A percentile compares a stretch with the other conserved stretches of the same genome.
phyloP scores from a whole-genome alignment of 2,329 filamentous ascomycete species.

The Huntiella savannae region DNA sequence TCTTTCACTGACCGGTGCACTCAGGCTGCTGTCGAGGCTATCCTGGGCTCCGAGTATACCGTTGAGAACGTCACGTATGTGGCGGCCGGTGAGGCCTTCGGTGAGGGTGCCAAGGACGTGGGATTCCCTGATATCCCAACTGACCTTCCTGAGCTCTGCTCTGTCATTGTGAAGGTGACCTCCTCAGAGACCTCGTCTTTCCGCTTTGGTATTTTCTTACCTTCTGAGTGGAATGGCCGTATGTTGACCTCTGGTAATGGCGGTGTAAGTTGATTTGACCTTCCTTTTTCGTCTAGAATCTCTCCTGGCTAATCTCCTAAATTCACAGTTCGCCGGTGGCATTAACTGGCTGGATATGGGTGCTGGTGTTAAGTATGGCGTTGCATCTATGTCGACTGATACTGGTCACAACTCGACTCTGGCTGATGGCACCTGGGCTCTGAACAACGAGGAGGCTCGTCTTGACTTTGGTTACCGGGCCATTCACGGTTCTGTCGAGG shows the following conservation, averaged over 20 bases:
- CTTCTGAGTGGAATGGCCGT: conserved; percentile 17
- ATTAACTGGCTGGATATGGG: conserved; percentile 18
- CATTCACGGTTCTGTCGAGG: conserved; percentile 28
- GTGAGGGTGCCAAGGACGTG: conserved; percentile 14
- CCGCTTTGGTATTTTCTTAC: conserved; percentile 19
- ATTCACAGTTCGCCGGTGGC: conserved; percentile 15
- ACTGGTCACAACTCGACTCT: conserved; percentile 23
- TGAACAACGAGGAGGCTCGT: conserved; percentile 18
- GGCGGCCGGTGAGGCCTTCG: conserved; percentile 13
- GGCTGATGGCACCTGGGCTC: conserved; percentile 20
- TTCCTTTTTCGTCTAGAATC: not conserved
- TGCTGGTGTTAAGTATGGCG: conserved; percentile 19
- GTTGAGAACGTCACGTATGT: conserved; percentile 10
- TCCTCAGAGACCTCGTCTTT: conserved; percentile 14
- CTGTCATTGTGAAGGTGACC: conserved; percentile 17
- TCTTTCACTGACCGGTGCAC: not conserved
- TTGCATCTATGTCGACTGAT: conserved; percentile 24
- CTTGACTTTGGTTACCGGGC: conserved; percentile 23
- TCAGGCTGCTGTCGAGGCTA: not conserved
- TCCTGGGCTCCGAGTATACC: not conserved
- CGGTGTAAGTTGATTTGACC: conserved; percentile 11
- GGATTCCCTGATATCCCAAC: conserved; percentile 16
- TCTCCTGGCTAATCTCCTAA: not conserved
- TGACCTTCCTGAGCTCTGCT: conserved; percentile 18
- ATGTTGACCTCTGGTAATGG: conserved; percentile 19